Evolutionary conservation across 352 stramenopile species (phyloP).

Genomic region (Phytophthora litchii): DNA sequence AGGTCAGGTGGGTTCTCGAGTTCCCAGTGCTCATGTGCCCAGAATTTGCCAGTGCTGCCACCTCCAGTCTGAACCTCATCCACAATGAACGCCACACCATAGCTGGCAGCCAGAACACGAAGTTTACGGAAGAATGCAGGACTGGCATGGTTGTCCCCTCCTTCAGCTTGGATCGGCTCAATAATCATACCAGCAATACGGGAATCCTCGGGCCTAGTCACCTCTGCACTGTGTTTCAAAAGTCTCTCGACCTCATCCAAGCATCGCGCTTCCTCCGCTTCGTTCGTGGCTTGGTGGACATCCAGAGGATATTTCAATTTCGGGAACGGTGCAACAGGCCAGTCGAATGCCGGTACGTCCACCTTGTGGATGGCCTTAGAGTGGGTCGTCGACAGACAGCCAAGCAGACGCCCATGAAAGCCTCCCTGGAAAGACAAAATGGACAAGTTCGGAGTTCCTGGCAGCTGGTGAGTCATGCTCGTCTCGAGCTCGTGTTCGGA

Average conservation of each 20-base stretch:
- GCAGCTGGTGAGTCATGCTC: conserved; percentile 72
- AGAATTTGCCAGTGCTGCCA: conserved; percentile 85
- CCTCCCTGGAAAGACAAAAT: conserved; percentile 86
- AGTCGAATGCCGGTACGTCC: conserved; percentile 85
- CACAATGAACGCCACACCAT: conserved; percentile 83
- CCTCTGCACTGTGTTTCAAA: conserved; percentile 46
- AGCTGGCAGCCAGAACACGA: conserved; percentile 55
- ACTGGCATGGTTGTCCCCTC: conserved; percentile 81
- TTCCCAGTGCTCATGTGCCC: conserved; percentile 84
- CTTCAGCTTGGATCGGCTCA: conserved; percentile 84
- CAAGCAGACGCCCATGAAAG: conserved; percentile 81
- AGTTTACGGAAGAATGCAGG: conserved; percentile 69
- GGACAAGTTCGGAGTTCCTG: conserved; percentile 72
- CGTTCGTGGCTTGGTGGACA: conserved; percentile 59
- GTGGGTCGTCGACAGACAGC: conserved; percentile 84
- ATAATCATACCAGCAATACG: conserved; percentile 81
- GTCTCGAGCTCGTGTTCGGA: conserved; percentile 68
- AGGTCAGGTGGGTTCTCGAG: conserved; percentile 78
- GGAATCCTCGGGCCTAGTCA: conserved; percentile 32
- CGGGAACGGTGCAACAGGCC: conserved; percentile 81
- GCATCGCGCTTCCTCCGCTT: conserved; percentile 71
- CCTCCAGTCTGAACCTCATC: conserved; percentile 87
- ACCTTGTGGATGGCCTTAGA: conserved; percentile 90
- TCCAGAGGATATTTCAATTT: conserved; percentile 74
- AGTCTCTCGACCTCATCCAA: conserved; percentile 66